A percentile compares a stretch with the other conserved stretches of the same genome.
These are phyloP conservation scores for Eucalyptus pumila DNA, from an alignment of 345 rosid genomes.

Conservation along the genomic window DNA sequence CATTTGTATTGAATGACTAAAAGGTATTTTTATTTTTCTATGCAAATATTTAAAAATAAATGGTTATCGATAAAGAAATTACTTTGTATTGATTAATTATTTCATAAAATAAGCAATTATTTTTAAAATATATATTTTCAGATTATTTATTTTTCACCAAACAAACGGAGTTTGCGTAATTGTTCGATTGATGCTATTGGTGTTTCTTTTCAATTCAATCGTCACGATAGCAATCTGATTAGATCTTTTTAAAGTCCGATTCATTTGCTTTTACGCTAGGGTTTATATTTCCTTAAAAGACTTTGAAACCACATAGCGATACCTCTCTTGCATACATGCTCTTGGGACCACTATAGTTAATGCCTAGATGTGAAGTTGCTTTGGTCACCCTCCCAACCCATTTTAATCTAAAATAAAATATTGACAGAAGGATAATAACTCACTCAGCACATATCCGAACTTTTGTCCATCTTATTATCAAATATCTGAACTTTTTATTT, in stretches of 20 bases:
- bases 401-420: not conserved
- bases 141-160: not conserved
- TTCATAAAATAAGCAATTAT: too few relatives aligned
- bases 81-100: not conserved
- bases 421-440: not conserved
- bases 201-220: not conserved
- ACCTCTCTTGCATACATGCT: not conserved
- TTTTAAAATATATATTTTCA: too few relatives aligned
- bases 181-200: not conserved
- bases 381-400: not conserved
- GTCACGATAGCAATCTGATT: not conserved
- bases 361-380: not conserved
- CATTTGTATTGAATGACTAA: too few relatives aligned
- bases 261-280: not conserved
- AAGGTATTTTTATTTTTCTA: not conserved
- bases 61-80: too few relatives aligned
- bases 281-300: not conserved
- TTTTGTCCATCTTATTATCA: not conserved
- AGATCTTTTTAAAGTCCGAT: not conserved
- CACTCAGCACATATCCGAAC: not conserved
- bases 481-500: too few relatives aligned
- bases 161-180: fast-evolving
- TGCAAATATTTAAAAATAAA: too few relatives aligned
- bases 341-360: not conserved
- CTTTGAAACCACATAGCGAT: not conserved